phyloP scores from a whole-genome alignment of 2,329 filamentous ascomycete species.

The Catunica adiposa region DNA sequence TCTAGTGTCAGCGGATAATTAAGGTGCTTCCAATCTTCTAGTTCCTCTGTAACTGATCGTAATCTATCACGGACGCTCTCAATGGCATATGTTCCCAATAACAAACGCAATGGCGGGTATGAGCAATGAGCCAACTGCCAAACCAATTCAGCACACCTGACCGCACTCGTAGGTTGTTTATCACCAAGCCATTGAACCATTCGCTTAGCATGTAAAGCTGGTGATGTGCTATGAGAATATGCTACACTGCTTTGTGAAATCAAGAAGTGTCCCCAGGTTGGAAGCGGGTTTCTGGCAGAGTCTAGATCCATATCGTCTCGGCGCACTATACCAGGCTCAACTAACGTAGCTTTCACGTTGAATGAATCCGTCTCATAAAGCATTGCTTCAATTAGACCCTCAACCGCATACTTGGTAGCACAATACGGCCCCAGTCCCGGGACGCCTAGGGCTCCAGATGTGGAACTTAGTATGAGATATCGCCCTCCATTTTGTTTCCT shows the following conservation, averaged over 20 bases:
- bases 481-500: conserved; percentile 57
- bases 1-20: conserved; percentile 31
- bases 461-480: conserved; percentile 90
- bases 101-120: conserved; percentile 72
- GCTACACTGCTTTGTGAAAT: conserved; percentile 73
- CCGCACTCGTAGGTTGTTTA: conserved; percentile 77
- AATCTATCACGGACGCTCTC: conserved; percentile 87
- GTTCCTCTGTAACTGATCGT: conserved; percentile 81
- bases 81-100: conserved; percentile 88
- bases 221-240: conserved; percentile 61
- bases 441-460: conserved; percentile 79
- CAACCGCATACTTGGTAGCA: conserved; percentile 92
- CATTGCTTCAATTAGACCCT: conserved; percentile 91
- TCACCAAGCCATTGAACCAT: conserved; percentile 94
- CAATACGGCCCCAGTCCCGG: conserved; percentile 88
- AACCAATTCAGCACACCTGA: conserved; percentile 82
- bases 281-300: conserved; percentile 38
- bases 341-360: conserved; percentile 84
- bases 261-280: conserved; percentile 80
- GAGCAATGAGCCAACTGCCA: conserved; percentile 91
- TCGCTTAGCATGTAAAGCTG: conserved; percentile 72
- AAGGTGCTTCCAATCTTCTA: conserved; percentile 83
- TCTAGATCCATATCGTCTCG: conserved; percentile 55
- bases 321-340: conserved; percentile 77
- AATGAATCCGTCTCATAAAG: conserved; percentile 85